Evolutionary conservation across 2,329 filamentous ascomycete genomes (phyloP).

Genomic region (Pseudocercospora musae): DNA sequence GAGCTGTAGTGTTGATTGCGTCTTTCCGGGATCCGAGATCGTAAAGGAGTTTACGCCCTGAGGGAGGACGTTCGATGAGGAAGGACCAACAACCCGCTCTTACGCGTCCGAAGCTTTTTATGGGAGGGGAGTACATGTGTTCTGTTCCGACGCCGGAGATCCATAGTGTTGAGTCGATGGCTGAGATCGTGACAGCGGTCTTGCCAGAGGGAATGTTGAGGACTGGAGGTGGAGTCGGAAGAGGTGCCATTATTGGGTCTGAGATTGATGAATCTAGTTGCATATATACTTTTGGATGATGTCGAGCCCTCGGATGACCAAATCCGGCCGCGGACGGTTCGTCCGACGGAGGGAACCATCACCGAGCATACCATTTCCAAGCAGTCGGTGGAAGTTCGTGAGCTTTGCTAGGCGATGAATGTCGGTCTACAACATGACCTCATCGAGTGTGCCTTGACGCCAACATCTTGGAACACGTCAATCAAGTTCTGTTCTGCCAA

Average conservation of each 20-base stretch:
- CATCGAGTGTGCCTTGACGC: no score
- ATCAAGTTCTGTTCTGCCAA: no score
- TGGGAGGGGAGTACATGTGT: constrained; percentile 11
- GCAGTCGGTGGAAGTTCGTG: not conserved
- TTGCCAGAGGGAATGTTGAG: not conserved
- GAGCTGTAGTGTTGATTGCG: constrained; percentile 34
- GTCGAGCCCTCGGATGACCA: not conserved
- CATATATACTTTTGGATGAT: not conserved
- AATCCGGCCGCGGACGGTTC: not conserved
- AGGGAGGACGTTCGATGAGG: constrained; percentile 40
- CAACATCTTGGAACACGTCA: no score
- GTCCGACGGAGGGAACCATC: not conserved
- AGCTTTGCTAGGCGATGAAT: not conserved
- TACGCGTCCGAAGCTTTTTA: constrained; percentile 15
- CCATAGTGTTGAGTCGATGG: constrained; percentile 24
- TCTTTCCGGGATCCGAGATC: constrained; percentile 45
- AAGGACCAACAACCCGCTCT: constrained; percentile 33
- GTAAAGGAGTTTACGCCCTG: constrained; percentile 37
- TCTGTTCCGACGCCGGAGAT: constrained; percentile 4
- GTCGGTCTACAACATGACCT: no score
- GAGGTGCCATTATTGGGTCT: not conserved
- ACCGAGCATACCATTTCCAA: not conserved
- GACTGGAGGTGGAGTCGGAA: not conserved
- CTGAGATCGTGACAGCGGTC: constrained; percentile 26
- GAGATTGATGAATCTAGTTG: not conserved